Evolutionary conservation across 192 early-diverging fungal genomes (phyloP).

Genomic region (Coemansia umbellata): DNA sequence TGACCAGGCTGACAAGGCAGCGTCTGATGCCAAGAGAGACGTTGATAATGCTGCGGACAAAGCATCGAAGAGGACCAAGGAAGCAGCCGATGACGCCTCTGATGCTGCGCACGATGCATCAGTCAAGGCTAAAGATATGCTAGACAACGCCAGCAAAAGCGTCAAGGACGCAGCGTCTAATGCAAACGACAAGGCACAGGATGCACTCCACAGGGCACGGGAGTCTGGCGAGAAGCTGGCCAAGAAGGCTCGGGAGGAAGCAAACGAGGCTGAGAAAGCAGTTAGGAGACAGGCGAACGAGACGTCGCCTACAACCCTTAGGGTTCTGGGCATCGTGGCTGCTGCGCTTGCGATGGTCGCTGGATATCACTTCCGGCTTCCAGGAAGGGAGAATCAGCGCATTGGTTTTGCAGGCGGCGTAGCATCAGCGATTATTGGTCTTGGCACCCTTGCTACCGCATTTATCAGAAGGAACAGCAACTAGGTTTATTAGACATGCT

Average conservation of each 20-base stretch:
- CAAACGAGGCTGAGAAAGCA: slow-evolving; percentile 37
- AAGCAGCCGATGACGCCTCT: slow-evolving; percentile 11
- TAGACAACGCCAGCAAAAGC: slow-evolving; percentile 43
- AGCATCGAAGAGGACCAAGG: slow-evolving; percentile 10
- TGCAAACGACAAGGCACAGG: slow-evolving; percentile 38
- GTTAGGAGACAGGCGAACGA: slow-evolving; percentile 29
- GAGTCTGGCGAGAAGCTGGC: slow-evolving; percentile 40
- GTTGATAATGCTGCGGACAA: slow-evolving; percentile 9
- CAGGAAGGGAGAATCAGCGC: slow-evolving; percentile 46
- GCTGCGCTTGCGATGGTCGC: slow-evolving; percentile 36
- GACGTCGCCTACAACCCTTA: slow-evolving; percentile 23
- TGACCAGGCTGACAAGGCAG: slow-evolving; percentile 6
- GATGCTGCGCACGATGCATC: slow-evolving; percentile 23
- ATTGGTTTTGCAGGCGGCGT: slow-evolving; percentile 44
- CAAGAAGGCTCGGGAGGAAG: slow-evolving; percentile 39
- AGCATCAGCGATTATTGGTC: slow-evolving; percentile 39
- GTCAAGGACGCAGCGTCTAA: slow-evolving; percentile 29
- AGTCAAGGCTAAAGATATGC: slow-evolving; percentile 23
- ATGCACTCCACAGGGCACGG: slow-evolving; percentile 19
- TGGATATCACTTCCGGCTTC: slow-evolving; percentile 44
- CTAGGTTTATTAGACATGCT: neutral
- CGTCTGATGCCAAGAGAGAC: slow-evolving; percentile 8
- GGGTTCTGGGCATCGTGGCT: slow-evolving; percentile 32
- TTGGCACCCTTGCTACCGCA: slow-evolving; percentile 40
- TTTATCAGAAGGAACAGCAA: slow-evolving; percentile 30